Conservation (phyloP, 768 basidiomycete genomes). For the Mrakia gelida region DNA sequence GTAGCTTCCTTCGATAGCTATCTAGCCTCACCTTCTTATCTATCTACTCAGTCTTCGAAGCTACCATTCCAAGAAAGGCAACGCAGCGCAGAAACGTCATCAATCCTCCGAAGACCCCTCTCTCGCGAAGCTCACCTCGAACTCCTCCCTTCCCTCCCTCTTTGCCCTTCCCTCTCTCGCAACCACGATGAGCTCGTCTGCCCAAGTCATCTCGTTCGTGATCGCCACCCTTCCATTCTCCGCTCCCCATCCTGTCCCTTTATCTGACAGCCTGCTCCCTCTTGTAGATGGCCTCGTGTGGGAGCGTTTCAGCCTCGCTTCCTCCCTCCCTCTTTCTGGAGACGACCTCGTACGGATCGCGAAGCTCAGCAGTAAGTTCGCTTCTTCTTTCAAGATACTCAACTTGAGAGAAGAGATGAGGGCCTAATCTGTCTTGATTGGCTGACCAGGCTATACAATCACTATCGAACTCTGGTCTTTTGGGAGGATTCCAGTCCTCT, state of each 20-base stretch:
- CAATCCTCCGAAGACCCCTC: background rate
- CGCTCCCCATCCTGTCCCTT: background rate
- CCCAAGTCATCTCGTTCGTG: background rate
- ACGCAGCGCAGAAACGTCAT: background rate
- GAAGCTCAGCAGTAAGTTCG: background rate
- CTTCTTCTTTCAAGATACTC: background rate
- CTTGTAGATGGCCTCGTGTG: background rate
- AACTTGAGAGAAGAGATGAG: background rate
- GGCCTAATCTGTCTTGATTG: background rate
- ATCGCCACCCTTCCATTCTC: background rate
- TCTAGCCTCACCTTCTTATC: too few relatives aligned
- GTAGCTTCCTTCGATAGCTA: too few relatives aligned
- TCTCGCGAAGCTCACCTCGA: background rate
- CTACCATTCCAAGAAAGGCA: background rate
- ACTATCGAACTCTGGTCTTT: background rate
- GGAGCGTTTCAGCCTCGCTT: background rate
- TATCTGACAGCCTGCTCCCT: background rate
- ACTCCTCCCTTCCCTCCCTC: background rate
- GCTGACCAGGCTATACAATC: background rate
- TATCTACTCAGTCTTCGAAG: too few relatives aligned
- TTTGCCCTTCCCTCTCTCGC: background rate
- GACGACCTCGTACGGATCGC: background rate
- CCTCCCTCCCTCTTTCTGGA: background rate
- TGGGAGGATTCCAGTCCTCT: background rate
- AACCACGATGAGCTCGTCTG: background rate